Evolutionary conservation across 306 rosid genomes (phyloP).

Genomic region (Luffa aegyptiaca): DNA sequence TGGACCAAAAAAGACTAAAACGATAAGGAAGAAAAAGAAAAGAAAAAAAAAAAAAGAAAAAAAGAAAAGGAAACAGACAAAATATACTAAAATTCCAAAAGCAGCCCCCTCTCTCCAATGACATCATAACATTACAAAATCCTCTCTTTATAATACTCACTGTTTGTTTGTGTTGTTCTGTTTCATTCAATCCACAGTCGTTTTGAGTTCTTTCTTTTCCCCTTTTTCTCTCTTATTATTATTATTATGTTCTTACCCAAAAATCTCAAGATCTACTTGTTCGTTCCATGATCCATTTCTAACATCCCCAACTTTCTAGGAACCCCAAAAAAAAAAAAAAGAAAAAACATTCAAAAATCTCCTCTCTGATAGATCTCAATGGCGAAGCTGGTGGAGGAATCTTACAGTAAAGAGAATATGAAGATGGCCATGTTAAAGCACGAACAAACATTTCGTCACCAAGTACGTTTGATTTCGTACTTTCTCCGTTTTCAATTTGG

Average conservation of each 20-base stretch:
- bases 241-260: not conserved
- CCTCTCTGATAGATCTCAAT: slow-evolving; percentile 4
- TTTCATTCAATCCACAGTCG: not conserved
- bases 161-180: not conserved
- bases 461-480: slow-evolving; percentile 25
- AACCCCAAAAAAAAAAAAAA: not conserved
- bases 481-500: no score
- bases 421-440: slow-evolving; percentile 67
- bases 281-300: not conserved
- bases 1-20: not conserved
- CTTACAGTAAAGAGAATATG: slow-evolving; percentile 57
- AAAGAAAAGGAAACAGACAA: not conserved
- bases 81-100: not conserved
- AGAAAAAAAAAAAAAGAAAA: not conserved
- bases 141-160: not conserved
- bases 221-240: not conserved
- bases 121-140: not conserved
- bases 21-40: not conserved
- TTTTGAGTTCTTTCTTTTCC: not conserved
- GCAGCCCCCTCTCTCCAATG: not conserved
- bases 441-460: slow-evolving; percentile 74
- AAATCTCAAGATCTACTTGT: not conserved
- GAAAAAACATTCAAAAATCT: not conserved
- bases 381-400: slow-evolving; percentile 53
- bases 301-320: not conserved